Percentiles rank a stretch among this genome's conserved stretches.
Conservation (phyloP, 306 rosid species). For the Quillaja saponaria region DNA sequence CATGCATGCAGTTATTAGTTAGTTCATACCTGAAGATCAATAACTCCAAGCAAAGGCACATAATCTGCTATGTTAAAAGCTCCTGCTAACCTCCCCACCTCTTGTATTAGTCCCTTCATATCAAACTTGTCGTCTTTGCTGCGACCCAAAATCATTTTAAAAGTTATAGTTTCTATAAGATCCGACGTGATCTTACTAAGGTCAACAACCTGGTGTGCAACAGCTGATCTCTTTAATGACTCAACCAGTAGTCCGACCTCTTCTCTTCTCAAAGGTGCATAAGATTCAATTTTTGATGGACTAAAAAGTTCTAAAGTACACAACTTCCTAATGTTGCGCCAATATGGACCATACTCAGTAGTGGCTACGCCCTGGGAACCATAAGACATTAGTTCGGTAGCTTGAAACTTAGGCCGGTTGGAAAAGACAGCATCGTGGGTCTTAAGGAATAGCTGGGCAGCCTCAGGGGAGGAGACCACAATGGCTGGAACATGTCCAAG, state of each 20-base stretch:
- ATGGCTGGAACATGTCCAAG: constrained; percentile 41
- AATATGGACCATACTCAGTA: constrained; percentile 32
- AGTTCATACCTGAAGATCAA: constrained; percentile 35
- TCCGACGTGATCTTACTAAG: not conserved
- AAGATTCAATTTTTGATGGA: constrained; percentile 33
- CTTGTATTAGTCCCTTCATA: constrained; percentile 8
- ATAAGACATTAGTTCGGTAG: constrained; percentile 22
- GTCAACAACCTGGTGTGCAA: constrained; percentile 19
- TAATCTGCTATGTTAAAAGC: constrained; percentile 27
- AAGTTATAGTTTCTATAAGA: constrained; percentile 20
- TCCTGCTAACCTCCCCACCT: not conserved
- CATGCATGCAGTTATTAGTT: not conserved
- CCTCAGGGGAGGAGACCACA: constrained; percentile 40
- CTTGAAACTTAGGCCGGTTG: constrained; percentile 25
- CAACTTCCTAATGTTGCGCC: constrained; percentile 43
- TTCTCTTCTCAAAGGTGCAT: constrained; percentile 28
- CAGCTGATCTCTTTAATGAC: not conserved
- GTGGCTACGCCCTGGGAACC: constrained; percentile 29
- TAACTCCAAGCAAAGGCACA: constrained; percentile 27
- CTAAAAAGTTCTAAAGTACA: constrained; percentile 31
- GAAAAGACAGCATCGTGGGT: constrained; percentile 44
- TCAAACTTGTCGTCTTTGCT: constrained; percentile 17
- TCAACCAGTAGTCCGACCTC: constrained; percentile 6
- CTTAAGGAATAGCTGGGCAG: constrained; percentile 57
- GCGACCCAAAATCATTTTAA: constrained; percentile 31